Evolutionary conservation across 1,284 basidiomycete species (phyloP).

Genomic region (Cutaneotrichosporon sp.): DNA sequence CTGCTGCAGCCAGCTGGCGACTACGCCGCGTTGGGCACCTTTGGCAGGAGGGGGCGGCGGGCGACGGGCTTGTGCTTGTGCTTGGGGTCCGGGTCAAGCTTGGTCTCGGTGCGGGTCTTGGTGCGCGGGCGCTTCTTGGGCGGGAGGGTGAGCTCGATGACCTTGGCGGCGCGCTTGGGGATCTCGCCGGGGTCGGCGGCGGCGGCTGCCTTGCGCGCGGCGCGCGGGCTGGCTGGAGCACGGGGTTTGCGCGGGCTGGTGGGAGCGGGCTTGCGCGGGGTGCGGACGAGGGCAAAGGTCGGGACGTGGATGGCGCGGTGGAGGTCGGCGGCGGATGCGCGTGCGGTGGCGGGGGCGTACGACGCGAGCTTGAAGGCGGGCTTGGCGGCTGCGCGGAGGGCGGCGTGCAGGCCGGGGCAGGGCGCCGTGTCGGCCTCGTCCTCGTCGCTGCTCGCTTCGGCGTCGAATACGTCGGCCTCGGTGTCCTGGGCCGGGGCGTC

Average conservation of each 20-base stretch:
- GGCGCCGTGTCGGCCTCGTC: background rate
- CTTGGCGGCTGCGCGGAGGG: background rate
- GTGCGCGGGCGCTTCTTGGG: background rate
- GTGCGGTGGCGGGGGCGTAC: background rate
- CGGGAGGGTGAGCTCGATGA: background rate
- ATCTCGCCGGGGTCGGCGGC: background rate
- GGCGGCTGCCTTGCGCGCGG: background rate
- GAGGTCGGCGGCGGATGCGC: background rate
- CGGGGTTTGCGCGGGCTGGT: background rate
- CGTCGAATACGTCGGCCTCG: background rate
- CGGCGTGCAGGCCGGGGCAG: background rate
- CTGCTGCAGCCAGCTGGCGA: too few species aligned
- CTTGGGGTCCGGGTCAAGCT: background rate
- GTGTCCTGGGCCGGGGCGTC: background rate
- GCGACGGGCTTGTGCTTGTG: background rate
- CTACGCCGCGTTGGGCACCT: conserved; percentile 10
- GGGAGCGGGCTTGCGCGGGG: background rate
- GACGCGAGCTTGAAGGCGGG: background rate
- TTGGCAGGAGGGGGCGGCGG: conserved; percentile 5
- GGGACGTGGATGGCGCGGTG: conserved; percentile 14
- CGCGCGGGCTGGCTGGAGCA: too few species aligned
- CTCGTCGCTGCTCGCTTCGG: conserved; percentile 5
- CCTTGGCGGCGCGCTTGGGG: background rate
- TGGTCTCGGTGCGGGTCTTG: too few species aligned
- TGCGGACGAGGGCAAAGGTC: conserved; percentile 13